Evolutionary conservation across 2,329 filamentous ascomycete species (phyloP).

Genomic region (Penicillium psychrosexuale): DNA sequence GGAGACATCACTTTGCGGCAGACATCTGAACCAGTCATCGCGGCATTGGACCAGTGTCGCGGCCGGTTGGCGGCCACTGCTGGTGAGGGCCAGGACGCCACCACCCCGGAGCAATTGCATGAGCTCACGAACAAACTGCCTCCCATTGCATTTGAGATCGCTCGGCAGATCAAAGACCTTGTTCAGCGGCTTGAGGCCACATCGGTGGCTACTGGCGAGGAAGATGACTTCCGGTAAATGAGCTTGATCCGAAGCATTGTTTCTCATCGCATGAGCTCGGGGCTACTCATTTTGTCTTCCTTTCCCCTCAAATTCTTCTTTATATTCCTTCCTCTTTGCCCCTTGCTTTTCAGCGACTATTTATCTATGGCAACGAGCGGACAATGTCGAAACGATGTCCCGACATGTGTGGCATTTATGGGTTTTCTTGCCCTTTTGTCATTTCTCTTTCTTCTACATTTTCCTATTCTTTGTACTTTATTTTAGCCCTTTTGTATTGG

Average conservation of each 20-base stretch:
- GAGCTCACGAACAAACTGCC: slow-evolving; percentile 69
- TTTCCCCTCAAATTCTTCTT: slow-evolving; percentile 5
- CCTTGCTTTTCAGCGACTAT: slow-evolving; percentile 25
- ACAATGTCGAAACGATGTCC: slow-evolving; percentile 28
- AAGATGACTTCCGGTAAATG: slow-evolving; percentile 41
- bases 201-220: slow-evolving; percentile 28
- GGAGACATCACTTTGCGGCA: slow-evolving; percentile 50
- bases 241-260: slow-evolving; percentile 2
- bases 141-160: slow-evolving; percentile 83
- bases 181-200: slow-evolving; percentile 49
- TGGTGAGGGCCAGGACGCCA: slow-evolving; percentile 59
- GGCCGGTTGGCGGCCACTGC: slow-evolving; percentile 63
- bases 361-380: slow-evolving; percentile 24
- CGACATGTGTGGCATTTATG: slow-evolving; percentile 20
- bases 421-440: slow-evolving; percentile 3
- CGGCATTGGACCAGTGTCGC: slow-evolving; percentile 58
- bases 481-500: slow-evolving; percentile 4
- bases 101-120: slow-evolving; percentile 49
- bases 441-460: slow-evolving; percentile 12
- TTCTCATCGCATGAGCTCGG: neutral
- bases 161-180: slow-evolving; percentile 74
- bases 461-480: slow-evolving; percentile 7
- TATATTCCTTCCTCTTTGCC: slow-evolving; percentile 13
- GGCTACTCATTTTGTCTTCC: slow-evolving; percentile 1
- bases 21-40: slow-evolving; percentile 40